These are phyloP conservation scores for Diplodia mutila DNA, from an alignment of 2,329 filamentous ascomycete genomes.

Conservation along the genomic window DNA sequence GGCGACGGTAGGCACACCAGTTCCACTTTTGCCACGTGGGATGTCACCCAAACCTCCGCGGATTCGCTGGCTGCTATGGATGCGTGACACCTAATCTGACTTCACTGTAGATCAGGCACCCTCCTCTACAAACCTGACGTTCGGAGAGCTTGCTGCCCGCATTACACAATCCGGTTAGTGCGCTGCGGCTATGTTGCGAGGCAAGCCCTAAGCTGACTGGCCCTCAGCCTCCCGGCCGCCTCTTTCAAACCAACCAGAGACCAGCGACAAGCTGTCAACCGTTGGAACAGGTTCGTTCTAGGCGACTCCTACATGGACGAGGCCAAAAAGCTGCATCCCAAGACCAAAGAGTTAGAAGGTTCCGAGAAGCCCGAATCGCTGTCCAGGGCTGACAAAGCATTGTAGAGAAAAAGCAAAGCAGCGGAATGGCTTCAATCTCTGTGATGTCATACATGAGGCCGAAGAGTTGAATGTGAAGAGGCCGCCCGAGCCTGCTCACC, in stretches of 20 bases:
- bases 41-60: neutral
- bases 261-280: constrained; percentile 75
- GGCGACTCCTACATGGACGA: constrained; percentile 70
- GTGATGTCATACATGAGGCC: constrained; percentile 69
- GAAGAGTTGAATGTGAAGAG: constrained; percentile 61
- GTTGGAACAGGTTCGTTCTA: constrained; percentile 72
- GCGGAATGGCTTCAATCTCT: constrained; percentile 69
- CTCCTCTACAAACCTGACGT: constrained; percentile 80
- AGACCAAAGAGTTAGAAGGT: constrained; percentile 63
- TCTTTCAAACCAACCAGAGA: constrained; percentile 69
- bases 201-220: constrained; percentile 5
- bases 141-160: constrained; percentile 82
- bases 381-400: constrained; percentile 7
- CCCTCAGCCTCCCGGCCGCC: constrained; percentile 62
- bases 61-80: constrained; percentile 4
- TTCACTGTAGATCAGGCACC: constrained; percentile 51
- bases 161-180: constrained; percentile 72
- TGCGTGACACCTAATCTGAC: constrained; percentile 15
- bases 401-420: constrained; percentile 61
- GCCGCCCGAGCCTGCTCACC: constrained; percentile 68
- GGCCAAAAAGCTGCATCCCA: constrained; percentile 66
- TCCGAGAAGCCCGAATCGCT: neutral
- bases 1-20: constrained; percentile 66
- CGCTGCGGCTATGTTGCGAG: neutral
- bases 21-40: constrained; percentile 23